Base-by-base conservation (phyloP, 768 basidiomycete genomes). In the Boletus rubescentipes region DNA sequence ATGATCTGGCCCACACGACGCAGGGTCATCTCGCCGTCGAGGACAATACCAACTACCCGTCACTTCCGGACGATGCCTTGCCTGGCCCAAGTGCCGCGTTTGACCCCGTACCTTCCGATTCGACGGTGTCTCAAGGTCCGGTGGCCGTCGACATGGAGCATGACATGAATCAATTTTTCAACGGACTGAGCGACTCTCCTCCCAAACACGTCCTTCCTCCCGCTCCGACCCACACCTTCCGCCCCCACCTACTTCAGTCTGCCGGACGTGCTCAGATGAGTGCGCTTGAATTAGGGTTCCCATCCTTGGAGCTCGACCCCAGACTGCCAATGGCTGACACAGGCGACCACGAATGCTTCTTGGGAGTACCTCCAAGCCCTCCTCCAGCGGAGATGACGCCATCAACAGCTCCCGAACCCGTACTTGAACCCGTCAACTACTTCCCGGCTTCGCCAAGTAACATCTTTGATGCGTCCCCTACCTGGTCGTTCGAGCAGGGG, bases 331-430 rank as follows among this genome's bases (percentile, higher is more conserved):
- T n/a, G 23, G 32, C 40, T 9, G 58, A 56, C 29, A 18, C 50
- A 6, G 52, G 44, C 16, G 51, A 44, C 23, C 41, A 40, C 4
- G 61, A 62, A 30, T 57, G 58, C n/a, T 70, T 70, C 43, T 48
- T 69, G 29, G 69, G 65, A 16, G 23, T 69, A 10, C 68, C 68
- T 7, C 63, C 65, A 10, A 71, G 65, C 20, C 67, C 70, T 12
- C 39, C 39, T 6, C 30, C 44, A 14, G 39, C 20, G 14, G 46
- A 50, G 10, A 37, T 51, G 5, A 39, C 23, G 8, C 8, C 56
- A 9, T 35, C 55, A 5, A 23, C 43, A 18, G 16, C 23, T 20
- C 20, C 48, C 5, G 46, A 5, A 8, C 51, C 57, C 3, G 44
- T 55, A 7, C 52, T 58, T 4, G 49, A 46, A 18, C 18, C 46